Evolutionary conservation across 2,329 filamentous ascomycete species (phyloP).

Genomic region (Pezicula radicicola): DNA sequence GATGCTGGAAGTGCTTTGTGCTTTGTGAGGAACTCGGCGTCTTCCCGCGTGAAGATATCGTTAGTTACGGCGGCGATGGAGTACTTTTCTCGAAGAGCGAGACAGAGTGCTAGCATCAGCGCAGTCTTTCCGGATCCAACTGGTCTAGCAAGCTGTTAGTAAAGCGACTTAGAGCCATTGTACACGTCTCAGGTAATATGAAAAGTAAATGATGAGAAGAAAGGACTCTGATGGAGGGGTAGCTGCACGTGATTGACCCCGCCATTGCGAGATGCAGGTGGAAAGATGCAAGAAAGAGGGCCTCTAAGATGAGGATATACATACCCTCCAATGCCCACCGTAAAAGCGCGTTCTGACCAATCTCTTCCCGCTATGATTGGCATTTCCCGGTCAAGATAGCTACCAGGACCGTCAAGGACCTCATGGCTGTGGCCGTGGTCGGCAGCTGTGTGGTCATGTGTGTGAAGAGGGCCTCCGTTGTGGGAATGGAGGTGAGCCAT

Average conservation of each 20-base stretch:
- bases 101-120: conserved; percentile 91
- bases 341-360: conserved; percentile 89
- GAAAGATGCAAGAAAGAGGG: not conserved
- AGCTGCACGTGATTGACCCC: conserved; percentile 14
- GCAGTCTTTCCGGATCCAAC: conserved; percentile 97
- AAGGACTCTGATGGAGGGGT: not conserved
- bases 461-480: conserved; percentile 53
- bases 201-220: not conserved
- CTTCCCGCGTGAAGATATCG: conserved; percentile 98
- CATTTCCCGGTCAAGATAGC: conserved; percentile 87
- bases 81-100: conserved; percentile 74
- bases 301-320: conserved; percentile 6
- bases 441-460: conserved; percentile 44
- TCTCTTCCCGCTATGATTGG: conserved; percentile 84
- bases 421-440: conserved; percentile 96
- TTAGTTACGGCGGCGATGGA: conserved; percentile 95
- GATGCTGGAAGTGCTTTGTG: conserved; percentile 77
- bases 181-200: not conserved
- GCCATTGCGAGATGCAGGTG: conserved; percentile 1
- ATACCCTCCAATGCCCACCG: conserved; percentile 96
- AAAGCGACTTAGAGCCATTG: no score
- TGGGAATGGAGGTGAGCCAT: conserved; percentile 45
- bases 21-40: conserved; percentile 93
- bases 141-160: conserved; percentile 53
- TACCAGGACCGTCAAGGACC: conserved; percentile 90